phyloP scores from a whole-genome alignment of 129 eudicot species.

The Silybum marianum region DNA sequence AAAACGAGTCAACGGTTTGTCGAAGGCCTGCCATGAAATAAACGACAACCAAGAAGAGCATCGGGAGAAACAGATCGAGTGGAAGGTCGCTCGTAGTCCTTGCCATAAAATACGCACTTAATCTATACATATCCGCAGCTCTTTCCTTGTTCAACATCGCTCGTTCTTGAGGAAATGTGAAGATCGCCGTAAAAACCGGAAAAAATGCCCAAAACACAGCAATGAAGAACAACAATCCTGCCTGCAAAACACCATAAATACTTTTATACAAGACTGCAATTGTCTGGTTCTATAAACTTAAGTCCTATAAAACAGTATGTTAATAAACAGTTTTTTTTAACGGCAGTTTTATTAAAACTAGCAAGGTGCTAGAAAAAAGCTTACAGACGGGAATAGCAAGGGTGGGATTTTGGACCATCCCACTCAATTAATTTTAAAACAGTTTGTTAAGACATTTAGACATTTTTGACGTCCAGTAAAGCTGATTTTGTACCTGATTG shows the following conservation, averaged over 20 bases:
- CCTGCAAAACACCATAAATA: conserved; percentile 46
- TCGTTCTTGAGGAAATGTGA: conserved; percentile 96
- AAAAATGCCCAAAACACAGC: conserved; percentile 99
- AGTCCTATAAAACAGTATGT: neutral
- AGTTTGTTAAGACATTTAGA: neutral
- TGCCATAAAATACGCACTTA: conserved; percentile 94
- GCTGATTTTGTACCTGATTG: conserved; percentile 64
- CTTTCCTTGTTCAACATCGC: conserved; percentile 94
- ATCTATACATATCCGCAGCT: conserved; percentile 94
- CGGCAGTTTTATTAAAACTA: no score
- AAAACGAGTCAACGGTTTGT: conserved; percentile 56
- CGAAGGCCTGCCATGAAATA: conserved; percentile 96
- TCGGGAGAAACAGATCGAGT: conserved; percentile 83
- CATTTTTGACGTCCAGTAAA: neutral
- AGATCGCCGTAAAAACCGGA: conserved; percentile 96
- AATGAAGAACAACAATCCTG: conserved; percentile 89
- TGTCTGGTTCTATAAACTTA: neutral
- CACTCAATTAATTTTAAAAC: no score
- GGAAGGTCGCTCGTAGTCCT: conserved; percentile 94
- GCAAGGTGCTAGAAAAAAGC: no score
- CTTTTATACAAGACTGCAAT: neutral
- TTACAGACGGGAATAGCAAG: no score
- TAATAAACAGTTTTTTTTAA: no score
- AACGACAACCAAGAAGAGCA: conserved; percentile 75
- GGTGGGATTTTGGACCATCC: no score